A percentile compares a stretch with the other conserved stretches of the same genome.
Conservation (phyloP, 805 yeast species). For the Candida khao-thaluensis region DNA sequence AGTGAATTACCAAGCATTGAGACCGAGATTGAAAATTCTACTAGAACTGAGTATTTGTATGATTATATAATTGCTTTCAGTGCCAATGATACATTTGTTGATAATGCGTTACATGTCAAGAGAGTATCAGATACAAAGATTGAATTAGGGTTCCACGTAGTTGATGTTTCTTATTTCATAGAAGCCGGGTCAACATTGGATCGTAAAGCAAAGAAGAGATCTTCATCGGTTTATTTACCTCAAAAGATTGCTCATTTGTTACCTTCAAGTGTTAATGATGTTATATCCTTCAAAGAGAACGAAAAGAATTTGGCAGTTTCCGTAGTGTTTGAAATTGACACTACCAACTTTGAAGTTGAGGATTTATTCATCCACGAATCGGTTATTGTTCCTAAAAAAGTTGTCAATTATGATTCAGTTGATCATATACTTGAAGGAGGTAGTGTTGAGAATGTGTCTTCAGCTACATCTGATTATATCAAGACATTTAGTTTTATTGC, state of each 20-base stretch:
- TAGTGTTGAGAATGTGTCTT: slow-evolving; percentile 31
- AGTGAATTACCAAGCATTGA: slow-evolving; percentile 44
- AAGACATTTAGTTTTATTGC: slow-evolving; percentile 64
- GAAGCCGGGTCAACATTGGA: slow-evolving; percentile 76
- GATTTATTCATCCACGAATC: slow-evolving; percentile 78
- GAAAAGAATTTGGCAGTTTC: slow-evolving; percentile 67
- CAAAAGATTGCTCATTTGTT: slow-evolving; percentile 68
- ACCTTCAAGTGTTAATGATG: slow-evolving; percentile 62
- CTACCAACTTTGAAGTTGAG: slow-evolving; percentile 66
- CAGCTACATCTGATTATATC: slow-evolving; percentile 64
- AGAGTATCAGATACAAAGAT: slow-evolving; percentile 56
- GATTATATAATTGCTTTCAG: slow-evolving; percentile 67
- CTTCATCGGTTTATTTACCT: slow-evolving; percentile 83
- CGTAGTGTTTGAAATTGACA: slow-evolving; percentile 77
- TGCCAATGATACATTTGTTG: slow-evolving; percentile 58
- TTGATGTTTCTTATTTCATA: slow-evolving; percentile 73
- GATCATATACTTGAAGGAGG: slow-evolving; percentile 47
- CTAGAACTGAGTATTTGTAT: slow-evolving; percentile 52
- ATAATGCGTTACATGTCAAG: slow-evolving; percentile 82
- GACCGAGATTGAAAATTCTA: slow-evolving; percentile 30
- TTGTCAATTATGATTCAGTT: slow-evolving; percentile 53
- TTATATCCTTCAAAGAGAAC: slow-evolving; percentile 60
- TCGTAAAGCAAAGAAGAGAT: slow-evolving; percentile 86
- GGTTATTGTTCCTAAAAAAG: slow-evolving; percentile 59
- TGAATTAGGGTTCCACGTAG: slow-evolving; percentile 82